Percentiles rank a stretch among this genome's conserved stretches.
Conservation (phyloP, 2,329 filamentous ascomycete species). For the Cladosporium sphaerospermum region DNA sequence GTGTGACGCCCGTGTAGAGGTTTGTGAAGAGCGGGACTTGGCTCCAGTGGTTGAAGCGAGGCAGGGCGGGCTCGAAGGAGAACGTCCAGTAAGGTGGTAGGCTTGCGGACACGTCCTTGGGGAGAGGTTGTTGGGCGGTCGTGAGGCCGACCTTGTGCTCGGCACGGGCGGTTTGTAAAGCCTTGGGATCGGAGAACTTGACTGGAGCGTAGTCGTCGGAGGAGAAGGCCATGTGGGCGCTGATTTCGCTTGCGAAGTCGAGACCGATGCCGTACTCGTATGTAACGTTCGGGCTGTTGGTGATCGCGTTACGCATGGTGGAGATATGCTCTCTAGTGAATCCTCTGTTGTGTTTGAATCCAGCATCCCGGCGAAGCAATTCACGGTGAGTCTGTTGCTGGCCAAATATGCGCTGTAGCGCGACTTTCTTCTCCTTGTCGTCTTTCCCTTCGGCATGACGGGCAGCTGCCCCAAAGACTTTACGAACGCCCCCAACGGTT, state of each 20-base stretch:
- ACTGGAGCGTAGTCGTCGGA: slow-evolving; percentile 2
- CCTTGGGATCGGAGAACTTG: slow-evolving; percentile 6
- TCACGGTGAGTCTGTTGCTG: slow-evolving; percentile 13
- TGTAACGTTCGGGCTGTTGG: slow-evolving; percentile 1
- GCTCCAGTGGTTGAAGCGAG: slow-evolving; percentile 12
- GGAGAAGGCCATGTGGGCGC: slow-evolving; percentile 5
- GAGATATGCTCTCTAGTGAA: slow-evolving; percentile 1
- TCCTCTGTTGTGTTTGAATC: not conserved
- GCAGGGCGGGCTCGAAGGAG: slow-evolving; percentile 10
- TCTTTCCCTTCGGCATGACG: slow-evolving; percentile 15
- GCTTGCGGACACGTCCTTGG: slow-evolving; percentile 2
- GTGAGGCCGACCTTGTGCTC: slow-evolving; percentile 6
- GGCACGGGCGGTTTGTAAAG: slow-evolving; percentile 1
- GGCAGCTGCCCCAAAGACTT: slow-evolving; percentile 8
- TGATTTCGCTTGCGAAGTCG: slow-evolving; percentile 5
- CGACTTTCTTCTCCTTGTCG: slow-evolving; percentile 18
- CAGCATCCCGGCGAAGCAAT: slow-evolving; percentile 1
- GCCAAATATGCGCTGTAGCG: slow-evolving; percentile 18
- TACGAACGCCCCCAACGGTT: slow-evolving; percentile 2
- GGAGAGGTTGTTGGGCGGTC: not conserved
- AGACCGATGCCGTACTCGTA: slow-evolving; percentile 8
- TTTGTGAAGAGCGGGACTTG: slow-evolving; percentile 15
- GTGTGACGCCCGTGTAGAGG: slow-evolving; percentile 13
- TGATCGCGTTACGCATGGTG: not conserved
- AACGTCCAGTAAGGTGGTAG: slow-evolving; percentile 17